A percentile compares a stretch with the other conserved stretches of the same genome.
These are phyloP conservation scores for Colletotrichum cordylinicola DNA, from an alignment of 2,329 filamentous ascomycete species.

Conservation along the genomic window DNA sequence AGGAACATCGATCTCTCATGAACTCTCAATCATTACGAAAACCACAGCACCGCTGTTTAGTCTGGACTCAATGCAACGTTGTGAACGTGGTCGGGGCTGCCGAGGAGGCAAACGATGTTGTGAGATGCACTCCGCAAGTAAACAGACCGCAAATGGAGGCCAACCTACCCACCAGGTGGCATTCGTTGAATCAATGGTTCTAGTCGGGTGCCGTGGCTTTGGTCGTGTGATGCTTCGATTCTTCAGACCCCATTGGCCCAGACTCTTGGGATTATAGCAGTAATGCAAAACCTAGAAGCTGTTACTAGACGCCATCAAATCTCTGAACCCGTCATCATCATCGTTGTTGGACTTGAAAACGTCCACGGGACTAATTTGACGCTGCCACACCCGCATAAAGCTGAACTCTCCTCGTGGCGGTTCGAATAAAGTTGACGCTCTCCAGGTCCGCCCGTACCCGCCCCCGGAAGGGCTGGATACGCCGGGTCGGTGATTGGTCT, in stretches of 20 bases:
- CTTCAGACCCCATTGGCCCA: not conserved
- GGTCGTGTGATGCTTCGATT: not conserved
- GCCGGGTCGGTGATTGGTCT: not conserved
- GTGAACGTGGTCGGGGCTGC: not conserved
- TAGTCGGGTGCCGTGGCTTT: not conserved
- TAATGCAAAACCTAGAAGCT: not conserved
- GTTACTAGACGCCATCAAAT: not conserved
- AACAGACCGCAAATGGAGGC: not conserved
- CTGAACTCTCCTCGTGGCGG: not conserved
- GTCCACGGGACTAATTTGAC: not conserved
- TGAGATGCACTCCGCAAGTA: not conserved
- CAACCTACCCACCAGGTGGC: not conserved
- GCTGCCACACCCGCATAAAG: not conserved
- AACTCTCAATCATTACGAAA: not conserved
- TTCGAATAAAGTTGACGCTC: conserved; percentile 10
- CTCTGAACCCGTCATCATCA: not conserved
- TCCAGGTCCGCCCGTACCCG: not conserved
- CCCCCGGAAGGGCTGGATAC: not conserved
- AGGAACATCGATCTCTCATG: not conserved
- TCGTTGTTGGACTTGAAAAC: not conserved
- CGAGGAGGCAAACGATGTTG: not conserved
- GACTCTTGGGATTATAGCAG: not conserved
- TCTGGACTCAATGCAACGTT: not conserved
- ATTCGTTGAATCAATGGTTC: not conserved
- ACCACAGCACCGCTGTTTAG: not conserved